Conservation (phyloP, 2,329 filamentous ascomycete genomes). For the Anthostomella pinea region DNA sequence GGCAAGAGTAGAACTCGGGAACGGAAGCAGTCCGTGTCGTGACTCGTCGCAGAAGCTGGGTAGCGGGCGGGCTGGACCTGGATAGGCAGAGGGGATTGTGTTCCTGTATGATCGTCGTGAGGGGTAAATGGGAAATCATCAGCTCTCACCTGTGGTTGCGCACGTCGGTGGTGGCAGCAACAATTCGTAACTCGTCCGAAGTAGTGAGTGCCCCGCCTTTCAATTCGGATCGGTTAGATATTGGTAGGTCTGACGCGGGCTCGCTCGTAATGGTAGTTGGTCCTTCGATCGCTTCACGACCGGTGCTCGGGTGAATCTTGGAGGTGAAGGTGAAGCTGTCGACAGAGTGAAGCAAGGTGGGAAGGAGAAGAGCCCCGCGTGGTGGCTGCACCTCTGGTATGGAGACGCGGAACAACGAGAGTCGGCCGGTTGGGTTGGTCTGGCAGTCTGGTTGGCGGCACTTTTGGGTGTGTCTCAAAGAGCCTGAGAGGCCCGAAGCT, state of each 20-base stretch:
- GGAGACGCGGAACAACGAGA: too few relatives aligned
- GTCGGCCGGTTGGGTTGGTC: too few relatives aligned
- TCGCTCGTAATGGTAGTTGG: background rate
- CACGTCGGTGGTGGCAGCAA: background rate
- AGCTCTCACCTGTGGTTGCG: constrained; percentile 14
- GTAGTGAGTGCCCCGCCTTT: constrained; percentile 1
- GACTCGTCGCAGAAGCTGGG: constrained; percentile 1
- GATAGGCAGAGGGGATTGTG: constrained; percentile 9
- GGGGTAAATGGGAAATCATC: constrained; percentile 12
- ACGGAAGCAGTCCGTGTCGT: constrained; percentile 8
- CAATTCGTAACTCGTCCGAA: background rate
- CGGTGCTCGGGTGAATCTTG: too few relatives aligned
- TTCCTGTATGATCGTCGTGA: constrained; percentile 26
- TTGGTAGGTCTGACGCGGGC: background rate
- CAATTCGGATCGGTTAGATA: background rate
- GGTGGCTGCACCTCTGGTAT: too few relatives aligned
- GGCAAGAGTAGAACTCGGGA: constrained; percentile 7
- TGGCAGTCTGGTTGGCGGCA: too few relatives aligned
- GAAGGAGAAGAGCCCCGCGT: too few relatives aligned
- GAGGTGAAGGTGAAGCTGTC: too few relatives aligned
- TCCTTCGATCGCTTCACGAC: background rate
- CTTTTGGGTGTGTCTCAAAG: too few relatives aligned
- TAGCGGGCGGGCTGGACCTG: constrained; percentile 2
- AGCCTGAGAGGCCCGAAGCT: too few relatives aligned
- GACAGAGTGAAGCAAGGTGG: too few relatives aligned